Base-by-base conservation (phyloP, 805 yeast genomes). In the Wickerhamiella azymoides region DNA sequence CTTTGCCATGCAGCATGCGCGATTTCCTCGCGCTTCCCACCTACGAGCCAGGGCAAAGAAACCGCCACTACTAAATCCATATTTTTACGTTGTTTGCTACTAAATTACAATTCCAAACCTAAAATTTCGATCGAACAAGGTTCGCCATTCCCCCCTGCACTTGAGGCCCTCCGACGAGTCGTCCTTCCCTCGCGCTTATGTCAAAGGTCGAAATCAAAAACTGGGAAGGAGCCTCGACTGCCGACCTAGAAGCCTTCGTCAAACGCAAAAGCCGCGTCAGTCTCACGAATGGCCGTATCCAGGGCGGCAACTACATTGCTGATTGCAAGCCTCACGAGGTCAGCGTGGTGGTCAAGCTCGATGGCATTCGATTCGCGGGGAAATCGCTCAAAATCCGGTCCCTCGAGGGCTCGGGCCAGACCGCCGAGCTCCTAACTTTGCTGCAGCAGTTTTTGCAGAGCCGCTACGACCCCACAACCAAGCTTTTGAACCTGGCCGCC, bases 351-450 rank as follows among this genome's bases (percentile, higher is more conserved):
- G 59, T 66, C 36, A 73, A 71, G 49, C 79, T 80, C 74, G 68
- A 72, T 36, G 95, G 95, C n/a, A 77, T 80, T 43, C 69, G 78
- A 49, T 86, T 84, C 66, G 93, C 94, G 1, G 89, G 92, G 9
- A 72, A 75, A 40, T 57, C 75, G 2, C 67, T 88, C 54, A 70
- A 69, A 50, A 71, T 88, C 50, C 65, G 68, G 42, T 49, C 54
- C 10, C 47, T 50, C 18, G 47, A 33, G 13, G 24, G 13, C 13
- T 28, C 27, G 19, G 39, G 47, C 50, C 51, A 33, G 26, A 55
- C 62, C 16, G 42, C 49, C 14, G 65, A 61, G 46, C 77, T 95
- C 0, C 74, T 85, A 41, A 75, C 72, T n/a, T 57, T 79, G 14
- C 64, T 89, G 46, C 74, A 72, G 46, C 60, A 64, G 19, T 80